Conservation (phyloP, 352 stramenopile genomes). For the Thraustochytrium sp. region DNA sequence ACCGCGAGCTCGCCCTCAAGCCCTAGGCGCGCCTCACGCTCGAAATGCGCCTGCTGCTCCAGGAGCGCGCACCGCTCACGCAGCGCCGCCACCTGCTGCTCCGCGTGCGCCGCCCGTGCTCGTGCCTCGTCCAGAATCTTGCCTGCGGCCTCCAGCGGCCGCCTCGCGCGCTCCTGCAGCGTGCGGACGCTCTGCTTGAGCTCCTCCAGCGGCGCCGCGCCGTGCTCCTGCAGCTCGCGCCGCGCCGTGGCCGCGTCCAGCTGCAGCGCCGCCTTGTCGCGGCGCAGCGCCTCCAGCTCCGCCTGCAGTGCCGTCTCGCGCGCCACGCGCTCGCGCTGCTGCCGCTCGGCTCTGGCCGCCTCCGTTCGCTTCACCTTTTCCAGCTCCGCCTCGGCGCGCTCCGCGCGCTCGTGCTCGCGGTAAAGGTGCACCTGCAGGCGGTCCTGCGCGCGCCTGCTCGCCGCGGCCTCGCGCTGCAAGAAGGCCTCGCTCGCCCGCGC, state of each 20-base stretch:
- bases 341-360: not conserved
- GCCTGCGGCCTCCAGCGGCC: not conserved
- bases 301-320: not conserved
- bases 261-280: not conserved
- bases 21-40: not conserved
- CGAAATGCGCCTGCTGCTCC: not conserved
- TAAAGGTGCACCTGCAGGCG: not conserved
- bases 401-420: not conserved
- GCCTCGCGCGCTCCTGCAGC: not conserved
- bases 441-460: not conserved
- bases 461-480: not conserved
- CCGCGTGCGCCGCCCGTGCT: not conserved
- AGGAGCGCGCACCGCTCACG: not conserved
- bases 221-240: not conserved
- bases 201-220: not conserved
- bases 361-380: not conserved
- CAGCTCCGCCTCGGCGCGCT: not conserved
- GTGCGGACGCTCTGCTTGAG: constrained; percentile 3
- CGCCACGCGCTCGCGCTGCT: not conserved
- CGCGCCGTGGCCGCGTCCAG: not conserved
- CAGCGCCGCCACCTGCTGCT: not conserved
- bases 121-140: not conserved
- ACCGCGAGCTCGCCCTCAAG: not conserved
- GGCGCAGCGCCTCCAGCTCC: not conserved
- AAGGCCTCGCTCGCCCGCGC: not conserved